Evolutionary conservation across 2,329 filamentous ascomycete species (phyloP), one percentile per base, ranked within the genome.

Genomic region (Calonectria naviculata): DNA sequence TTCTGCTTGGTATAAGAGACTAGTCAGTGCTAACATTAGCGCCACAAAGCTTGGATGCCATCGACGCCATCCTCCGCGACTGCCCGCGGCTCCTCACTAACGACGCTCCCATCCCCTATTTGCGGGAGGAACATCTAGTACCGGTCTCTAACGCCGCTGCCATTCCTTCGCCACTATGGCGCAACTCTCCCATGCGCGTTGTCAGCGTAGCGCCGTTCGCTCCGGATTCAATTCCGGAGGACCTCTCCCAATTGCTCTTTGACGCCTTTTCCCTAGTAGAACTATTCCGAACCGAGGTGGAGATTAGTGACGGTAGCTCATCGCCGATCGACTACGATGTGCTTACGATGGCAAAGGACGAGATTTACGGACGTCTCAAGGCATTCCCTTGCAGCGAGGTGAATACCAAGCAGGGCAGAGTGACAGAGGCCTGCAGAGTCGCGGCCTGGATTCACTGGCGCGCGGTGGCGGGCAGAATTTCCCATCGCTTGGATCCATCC

Each of bases 391-490:
- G 34, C 36, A 47, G 36, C 21, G 31, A 54, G 4, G 28, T 58
- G 26, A 44, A 56, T 28, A 58, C 64, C 15, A 44, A 46, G 9
- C 49, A 58, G 26, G 64, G 64, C n/a, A 29, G 64, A 13, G 21
- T 66, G 19, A 56, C 13, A n/a, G 64, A 66, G 28, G 64, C 64
- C 17, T 58, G 49, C 36, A 58, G 41, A 34, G 38, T 66, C 10
- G 49, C 64, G 8, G 64, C 64, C 8, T 66, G 64, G 64, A 66
- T 66, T 24, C 64, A 66, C 15, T 66, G 49, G 49, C 64, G 64
- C 1, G 64, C 64, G 5, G 49, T 66, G 24, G 64, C 26, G 1
- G 64, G 64, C 9, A 58, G 42, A 13, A 26, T 58, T 17, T 21
- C 64, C 1, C 64, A 66, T 21, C 64, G 64, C 3, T 26, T 34